Evolutionary conservation across 306 rosid species (phyloP), one percentile per base, ranked within the genome.

Genomic region (Quercus aquifolioides): DNA sequence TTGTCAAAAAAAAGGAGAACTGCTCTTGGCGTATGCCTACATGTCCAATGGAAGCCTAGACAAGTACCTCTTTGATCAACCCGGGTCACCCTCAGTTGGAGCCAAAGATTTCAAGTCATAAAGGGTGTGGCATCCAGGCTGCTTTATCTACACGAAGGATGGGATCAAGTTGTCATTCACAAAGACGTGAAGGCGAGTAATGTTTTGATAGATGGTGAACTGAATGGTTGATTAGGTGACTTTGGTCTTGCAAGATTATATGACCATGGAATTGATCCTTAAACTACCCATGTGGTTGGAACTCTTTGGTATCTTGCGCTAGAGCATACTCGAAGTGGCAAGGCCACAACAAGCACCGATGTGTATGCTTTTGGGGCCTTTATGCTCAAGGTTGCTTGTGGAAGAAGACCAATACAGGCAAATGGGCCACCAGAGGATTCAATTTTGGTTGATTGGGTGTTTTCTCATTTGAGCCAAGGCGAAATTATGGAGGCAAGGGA

Each of bases 31-130:
- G 18, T 77, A 82, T 12, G 85, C 79, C 1, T 81, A 73, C 60
- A 87, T 87, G 86, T 79, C 84, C 1, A 74, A 84, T 18, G 85
- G 88, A 26, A 84, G 90, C 73, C 58, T 84, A 23, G 90, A 84
- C 69, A 78, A 5, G 6, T 33, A 33, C 38, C 38, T 33, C 38
- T 33, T 33, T 33, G 38, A 33, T 33, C 38, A 33, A 21, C 51
- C 85, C 41, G 21, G 7, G 57, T 74, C 1, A 55, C 76, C n/a
- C 83, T 85, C 8, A n/a, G 55, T 5, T 85, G 88, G 88, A 78
- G 12, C 10, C 88, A 85, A 13, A 81, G 85, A 18, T 62, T 81
- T 56, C 14, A 63, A 51, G 55, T 71, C 74, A 76, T 85, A 3
- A 85, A 72, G 64, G 85, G 85, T 1, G 83, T 85, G 9, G 83